Evolutionary conservation across 257 asterid species (phyloP).

Genomic region (Scutellaria minor): DNA sequence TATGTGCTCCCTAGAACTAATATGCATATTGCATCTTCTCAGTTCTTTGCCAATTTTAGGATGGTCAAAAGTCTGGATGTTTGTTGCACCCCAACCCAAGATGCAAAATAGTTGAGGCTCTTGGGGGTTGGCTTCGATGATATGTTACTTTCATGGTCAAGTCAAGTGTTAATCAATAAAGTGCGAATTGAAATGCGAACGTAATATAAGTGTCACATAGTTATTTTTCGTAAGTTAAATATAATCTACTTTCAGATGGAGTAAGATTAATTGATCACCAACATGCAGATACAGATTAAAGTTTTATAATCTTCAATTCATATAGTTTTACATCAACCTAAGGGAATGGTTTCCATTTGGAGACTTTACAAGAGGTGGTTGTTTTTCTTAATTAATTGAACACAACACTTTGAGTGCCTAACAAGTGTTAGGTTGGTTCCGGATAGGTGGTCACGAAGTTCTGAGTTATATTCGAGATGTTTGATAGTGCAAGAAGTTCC

Average conservation of each 20-base stretch:
- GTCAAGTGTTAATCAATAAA: not conserved
- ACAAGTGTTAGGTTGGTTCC: too few species aligned
- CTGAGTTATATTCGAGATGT: not conserved
- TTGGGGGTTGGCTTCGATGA: constrained; percentile 12
- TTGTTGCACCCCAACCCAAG: constrained; percentile 1
- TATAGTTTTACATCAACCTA: not conserved
- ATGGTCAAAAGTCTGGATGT: not conserved
- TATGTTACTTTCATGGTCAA: not conserved
- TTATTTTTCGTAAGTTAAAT: not conserved
- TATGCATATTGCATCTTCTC: constrained; percentile 3
- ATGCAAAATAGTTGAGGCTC: not conserved
- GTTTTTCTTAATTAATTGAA: too few species aligned
- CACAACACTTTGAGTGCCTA: too few species aligned
- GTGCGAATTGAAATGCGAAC: not conserved
- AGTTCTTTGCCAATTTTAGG: constrained; percentile 8
- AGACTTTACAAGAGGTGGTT: not conserved
- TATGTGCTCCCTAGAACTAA: not conserved
- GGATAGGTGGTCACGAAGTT: not conserved
- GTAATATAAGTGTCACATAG: not conserved
- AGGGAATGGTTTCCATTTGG: not conserved
- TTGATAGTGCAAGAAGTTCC: not conserved
- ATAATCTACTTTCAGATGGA: not conserved
- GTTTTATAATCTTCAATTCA: not conserved
- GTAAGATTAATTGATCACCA: not conserved
- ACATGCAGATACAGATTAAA: not conserved